Evolutionary conservation across 2,329 filamentous ascomycete species (phyloP).

Genomic region (Aspergillus brunneoviolaceus): DNA sequence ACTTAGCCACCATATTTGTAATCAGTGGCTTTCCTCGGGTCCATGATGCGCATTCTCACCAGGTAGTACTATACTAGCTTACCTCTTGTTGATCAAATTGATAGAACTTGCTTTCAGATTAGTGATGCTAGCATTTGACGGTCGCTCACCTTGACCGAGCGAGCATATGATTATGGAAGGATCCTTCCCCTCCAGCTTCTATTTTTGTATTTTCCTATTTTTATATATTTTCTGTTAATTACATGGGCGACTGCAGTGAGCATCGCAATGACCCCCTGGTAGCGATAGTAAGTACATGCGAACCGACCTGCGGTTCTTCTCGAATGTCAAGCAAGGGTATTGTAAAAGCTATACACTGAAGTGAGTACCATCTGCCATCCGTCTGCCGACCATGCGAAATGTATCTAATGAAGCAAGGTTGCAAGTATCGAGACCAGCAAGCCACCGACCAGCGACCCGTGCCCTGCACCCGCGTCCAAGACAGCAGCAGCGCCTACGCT

Average conservation of each 20-base stretch:
- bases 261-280: background rate
- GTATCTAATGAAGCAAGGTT: background rate
- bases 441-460: background rate
- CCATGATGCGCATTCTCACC: no score
- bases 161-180: no score
- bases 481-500: background rate
- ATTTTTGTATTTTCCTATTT: background rate
- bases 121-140: no score
- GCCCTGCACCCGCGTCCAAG: background rate
- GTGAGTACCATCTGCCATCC: background rate
- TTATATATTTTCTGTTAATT: background rate
- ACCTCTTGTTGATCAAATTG: no score
- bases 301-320: background rate
- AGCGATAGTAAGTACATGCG: background rate
- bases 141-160: no score
- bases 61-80: no score
- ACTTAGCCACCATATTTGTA: no score
- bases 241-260: background rate
- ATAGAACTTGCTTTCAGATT: no score
- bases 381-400: background rate
- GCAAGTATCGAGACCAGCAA: background rate
- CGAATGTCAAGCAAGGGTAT: background rate
- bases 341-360: background rate
- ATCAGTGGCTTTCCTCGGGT: no score
- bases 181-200: no score